These are phyloP conservation scores for Rhytidiadelphus loreus DNA, from an alignment of 225 moss, liverwort and hornwort genomes.

Conservation along the genomic window DNA sequence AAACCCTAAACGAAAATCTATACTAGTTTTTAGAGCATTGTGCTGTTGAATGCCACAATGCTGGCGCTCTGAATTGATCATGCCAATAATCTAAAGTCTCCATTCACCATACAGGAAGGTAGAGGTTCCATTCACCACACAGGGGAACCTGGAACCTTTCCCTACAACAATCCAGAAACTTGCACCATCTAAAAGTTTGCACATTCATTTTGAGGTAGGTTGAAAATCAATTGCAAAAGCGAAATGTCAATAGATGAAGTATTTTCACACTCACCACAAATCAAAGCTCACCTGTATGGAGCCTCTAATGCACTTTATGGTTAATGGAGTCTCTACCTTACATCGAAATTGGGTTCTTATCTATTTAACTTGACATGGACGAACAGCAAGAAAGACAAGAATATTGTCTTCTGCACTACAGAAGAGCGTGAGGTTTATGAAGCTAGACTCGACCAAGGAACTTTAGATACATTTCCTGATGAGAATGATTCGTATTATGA, in stretches of 20 bases:
- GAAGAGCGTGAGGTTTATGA: constrained; percentile 35
- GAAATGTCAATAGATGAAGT: neutral
- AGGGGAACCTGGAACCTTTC: neutral
- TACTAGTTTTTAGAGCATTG: neutral
- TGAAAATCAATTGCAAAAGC: neutral
- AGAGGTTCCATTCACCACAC: neutral
- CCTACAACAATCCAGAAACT: neutral
- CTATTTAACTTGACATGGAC: neutral
- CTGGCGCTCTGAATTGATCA: neutral
- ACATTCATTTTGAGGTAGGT: neutral
- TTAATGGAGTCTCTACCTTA: neutral
- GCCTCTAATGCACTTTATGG: neutral
- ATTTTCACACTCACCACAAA: neutral
- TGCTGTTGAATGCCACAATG: neutral
- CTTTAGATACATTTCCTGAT: constrained; percentile 1
- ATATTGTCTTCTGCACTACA: constrained; percentile 37
- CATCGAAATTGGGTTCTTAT: neutral
- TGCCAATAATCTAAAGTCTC: neutral
- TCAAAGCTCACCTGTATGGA: neutral
- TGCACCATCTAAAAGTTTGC: neutral
- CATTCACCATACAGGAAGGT: neutral
- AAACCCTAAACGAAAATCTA: neutral
- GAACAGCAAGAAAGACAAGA: constrained; percentile 59
- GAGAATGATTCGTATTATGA: neutral
- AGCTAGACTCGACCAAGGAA: constrained; percentile 19